A percentile compares a stretch with the other conserved stretches of the same genome.
phyloP scores from a whole-genome alignment of 2,329 filamentous ascomycete genomes.

The Intubia oerlemansii region DNA sequence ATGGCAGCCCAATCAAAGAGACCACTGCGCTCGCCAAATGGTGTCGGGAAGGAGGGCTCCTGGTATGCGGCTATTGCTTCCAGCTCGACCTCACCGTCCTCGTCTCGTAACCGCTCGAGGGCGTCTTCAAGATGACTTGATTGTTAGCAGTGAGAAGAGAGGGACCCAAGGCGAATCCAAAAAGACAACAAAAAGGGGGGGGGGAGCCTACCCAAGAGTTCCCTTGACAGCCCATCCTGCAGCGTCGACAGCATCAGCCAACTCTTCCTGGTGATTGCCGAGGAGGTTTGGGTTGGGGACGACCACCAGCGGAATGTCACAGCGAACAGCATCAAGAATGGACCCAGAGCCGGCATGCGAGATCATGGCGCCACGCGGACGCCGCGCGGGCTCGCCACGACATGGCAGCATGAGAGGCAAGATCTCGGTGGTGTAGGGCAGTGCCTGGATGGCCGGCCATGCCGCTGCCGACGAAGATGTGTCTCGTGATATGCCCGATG shows the following conservation, averaged over 20 bases:
- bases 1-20: slow-evolving; percentile 14
- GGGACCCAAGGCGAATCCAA: not conserved
- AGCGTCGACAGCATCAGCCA: slow-evolving; percentile 53
- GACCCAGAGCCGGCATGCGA: slow-evolving; percentile 85
- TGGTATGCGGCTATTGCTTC: slow-evolving; percentile 9
- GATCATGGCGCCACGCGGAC: slow-evolving; percentile 51
- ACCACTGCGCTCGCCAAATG: slow-evolving; percentile 11
- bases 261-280: slow-evolving; percentile 78
- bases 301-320: slow-evolving; percentile 60
- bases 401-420: slow-evolving; percentile 34
- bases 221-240: slow-evolving; percentile 63
- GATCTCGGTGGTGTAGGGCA: slow-evolving; percentile 47
- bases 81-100: slow-evolving; percentile 7
- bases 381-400: slow-evolving; percentile 15
- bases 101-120: slow-evolving; percentile 7
- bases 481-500: too few species aligned
- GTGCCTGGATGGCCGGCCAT: slow-evolving; percentile 16
- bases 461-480: too few species aligned
- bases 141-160: too few species aligned
- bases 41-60: slow-evolving; percentile 12
- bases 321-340: slow-evolving; percentile 61
- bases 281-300: slow-evolving; percentile 69
- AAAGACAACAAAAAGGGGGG: not conserved
- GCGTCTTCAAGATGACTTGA: slow-evolving; percentile 9
- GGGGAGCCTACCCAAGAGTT: slow-evolving; percentile 33